Conservation (phyloP, 179 eudicot genomes). For the Beta corolliflora region DNA sequence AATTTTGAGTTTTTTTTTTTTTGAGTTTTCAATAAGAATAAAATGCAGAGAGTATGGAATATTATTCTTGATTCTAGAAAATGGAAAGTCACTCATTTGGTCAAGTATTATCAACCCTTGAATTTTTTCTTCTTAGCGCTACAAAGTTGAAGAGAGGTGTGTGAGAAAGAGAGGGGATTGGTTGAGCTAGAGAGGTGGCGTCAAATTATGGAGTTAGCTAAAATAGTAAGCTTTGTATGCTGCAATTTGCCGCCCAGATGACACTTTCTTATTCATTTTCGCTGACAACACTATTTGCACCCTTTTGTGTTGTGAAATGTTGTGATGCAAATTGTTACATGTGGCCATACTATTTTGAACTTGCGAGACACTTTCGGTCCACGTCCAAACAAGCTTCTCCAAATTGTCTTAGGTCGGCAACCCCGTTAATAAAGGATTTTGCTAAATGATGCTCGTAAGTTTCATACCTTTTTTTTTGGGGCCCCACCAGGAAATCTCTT, state of each 20-base stretch:
- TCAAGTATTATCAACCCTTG: not conserved
- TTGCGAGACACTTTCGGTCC: not conserved
- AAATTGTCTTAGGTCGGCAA: too few species aligned
- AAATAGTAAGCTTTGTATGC: not conserved
- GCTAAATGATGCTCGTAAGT: too few species aligned
- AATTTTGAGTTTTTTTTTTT: not conserved
- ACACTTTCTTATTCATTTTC: not conserved
- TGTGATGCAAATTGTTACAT: not conserved
- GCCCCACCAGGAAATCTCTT: too few species aligned
- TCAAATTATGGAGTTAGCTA: not conserved
- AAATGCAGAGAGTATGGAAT: not conserved
- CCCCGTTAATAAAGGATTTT: too few species aligned
- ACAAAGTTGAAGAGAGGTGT: not conserved
- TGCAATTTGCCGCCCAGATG: not conserved
- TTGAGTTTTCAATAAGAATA: not conserved
- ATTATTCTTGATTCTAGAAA: not conserved
- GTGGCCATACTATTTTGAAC: not conserved
- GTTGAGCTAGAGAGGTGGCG: slow-evolving; percentile 3
- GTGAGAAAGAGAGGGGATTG: too few species aligned
- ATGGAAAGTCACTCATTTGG: not conserved
- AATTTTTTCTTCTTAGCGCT: not conserved
- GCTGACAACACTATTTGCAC: not conserved
- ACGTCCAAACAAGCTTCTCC: not conserved
- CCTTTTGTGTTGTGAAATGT: not conserved
- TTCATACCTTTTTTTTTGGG: too few species aligned